A percentile compares a stretch with the other conserved stretches of the same genome.
Evolutionary conservation across 1,284 basidiomycete genomes (phyloP).

Genomic region (Cryptococcus wingfieldii): DNA sequence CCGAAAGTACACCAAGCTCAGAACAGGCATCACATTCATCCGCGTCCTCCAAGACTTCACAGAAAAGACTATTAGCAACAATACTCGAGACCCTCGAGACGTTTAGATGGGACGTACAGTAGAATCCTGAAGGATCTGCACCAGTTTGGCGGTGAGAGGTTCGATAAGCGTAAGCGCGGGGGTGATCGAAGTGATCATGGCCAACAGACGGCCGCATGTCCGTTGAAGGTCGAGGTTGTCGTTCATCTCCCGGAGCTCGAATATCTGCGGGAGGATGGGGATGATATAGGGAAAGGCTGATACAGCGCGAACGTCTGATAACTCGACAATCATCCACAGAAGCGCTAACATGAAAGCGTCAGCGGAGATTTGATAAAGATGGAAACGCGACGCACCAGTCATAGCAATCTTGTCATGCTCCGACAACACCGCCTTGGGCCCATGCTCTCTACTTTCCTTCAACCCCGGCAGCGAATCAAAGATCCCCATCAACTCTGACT

Average conservation of each 20-base stretch:
- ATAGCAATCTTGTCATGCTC: constrained; percentile 80
- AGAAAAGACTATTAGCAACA: neutral
- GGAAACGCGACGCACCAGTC: constrained; percentile 27
- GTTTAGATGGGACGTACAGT: constrained; percentile 26
- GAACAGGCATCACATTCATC: constrained; percentile 52
- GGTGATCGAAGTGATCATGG: constrained; percentile 50
- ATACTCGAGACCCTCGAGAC: neutral
- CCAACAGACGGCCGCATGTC: constrained; percentile 47
- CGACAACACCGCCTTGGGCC: constrained; percentile 75
- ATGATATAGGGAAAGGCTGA: constrained; percentile 71
- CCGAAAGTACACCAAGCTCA: constrained; percentile 49
- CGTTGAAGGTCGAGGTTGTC: constrained; percentile 49
- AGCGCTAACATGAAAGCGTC: constrained; percentile 51
- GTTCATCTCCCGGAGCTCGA: constrained; percentile 49
- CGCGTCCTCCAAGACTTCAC: constrained; percentile 53
- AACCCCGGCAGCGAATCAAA: constrained; percentile 60
- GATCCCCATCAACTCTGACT: constrained; percentile 57
- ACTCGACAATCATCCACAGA: constrained; percentile 67
- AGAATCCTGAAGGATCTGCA: constrained; percentile 48
- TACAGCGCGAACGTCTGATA: constrained; percentile 70
- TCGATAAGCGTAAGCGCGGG: constrained; percentile 50
- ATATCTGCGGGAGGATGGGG: constrained; percentile 57
- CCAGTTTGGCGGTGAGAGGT: constrained; percentile 47
- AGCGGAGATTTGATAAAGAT: neutral
- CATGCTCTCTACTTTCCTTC: constrained; percentile 72